Evolutionary conservation across 2,329 filamentous ascomycete species (phyloP).

Genomic region (Xylariaceae sp.): DNA sequence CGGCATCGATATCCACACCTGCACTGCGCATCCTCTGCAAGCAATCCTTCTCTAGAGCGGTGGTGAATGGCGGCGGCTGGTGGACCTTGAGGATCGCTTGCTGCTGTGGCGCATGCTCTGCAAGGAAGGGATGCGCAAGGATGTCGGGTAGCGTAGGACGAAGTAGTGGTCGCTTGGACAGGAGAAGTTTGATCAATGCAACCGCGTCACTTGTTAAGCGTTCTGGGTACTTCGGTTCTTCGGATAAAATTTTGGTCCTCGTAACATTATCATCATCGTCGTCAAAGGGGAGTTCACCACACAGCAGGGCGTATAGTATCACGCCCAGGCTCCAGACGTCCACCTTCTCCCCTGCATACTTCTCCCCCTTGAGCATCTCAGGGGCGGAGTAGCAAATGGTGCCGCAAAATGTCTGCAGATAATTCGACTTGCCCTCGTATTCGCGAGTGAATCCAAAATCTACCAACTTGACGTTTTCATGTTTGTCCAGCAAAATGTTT

Average conservation of each 20-base stretch:
- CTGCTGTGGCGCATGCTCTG: conserved; percentile 81
- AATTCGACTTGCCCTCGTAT: conserved; percentile 91
- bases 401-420: conserved; percentile 94
- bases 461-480: conserved; percentile 95
- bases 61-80: conserved; percentile 77
- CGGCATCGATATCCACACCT: conserved; percentile 87
- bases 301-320: conserved; percentile 76
- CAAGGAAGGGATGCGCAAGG: conserved; percentile 78
- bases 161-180: conserved; percentile 84
- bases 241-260: conserved; percentile 74
- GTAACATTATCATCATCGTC: conserved; percentile 90
- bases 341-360: conserved; percentile 95
- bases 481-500: conserved; percentile 91
- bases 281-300: conserved; percentile 87
- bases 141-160: conserved; percentile 81
- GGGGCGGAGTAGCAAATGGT: conserved; percentile 97
- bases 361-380: conserved; percentile 97
- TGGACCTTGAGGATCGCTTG: conserved; percentile 82
- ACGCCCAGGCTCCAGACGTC: conserved; percentile 92
- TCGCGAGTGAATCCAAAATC: conserved; percentile 98
- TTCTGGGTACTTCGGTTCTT: conserved; percentile 81
- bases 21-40: conserved; percentile 88
- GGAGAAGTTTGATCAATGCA: conserved; percentile 68
- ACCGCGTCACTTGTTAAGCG: conserved; percentile 73
- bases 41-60: conserved; percentile 81